Conservation (phyloP, 148 eudicot species). For the Nyssa sinensis region DNA sequence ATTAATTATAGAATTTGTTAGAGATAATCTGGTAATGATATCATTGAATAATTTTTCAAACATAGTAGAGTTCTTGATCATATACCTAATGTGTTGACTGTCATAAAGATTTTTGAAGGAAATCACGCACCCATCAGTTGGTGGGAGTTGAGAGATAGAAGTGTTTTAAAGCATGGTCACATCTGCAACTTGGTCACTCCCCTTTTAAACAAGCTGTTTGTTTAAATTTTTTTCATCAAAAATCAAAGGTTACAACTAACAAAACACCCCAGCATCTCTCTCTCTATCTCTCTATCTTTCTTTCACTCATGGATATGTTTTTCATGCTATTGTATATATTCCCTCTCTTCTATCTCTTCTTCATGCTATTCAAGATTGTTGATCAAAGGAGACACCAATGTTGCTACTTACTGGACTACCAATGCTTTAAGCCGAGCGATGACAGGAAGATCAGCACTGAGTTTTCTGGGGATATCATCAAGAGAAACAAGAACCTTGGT, state of each 20-base stretch:
- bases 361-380: conserved; percentile 22
- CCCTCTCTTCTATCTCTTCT: conserved; percentile 37
- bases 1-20: too few species aligned
- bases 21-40: too few species aligned
- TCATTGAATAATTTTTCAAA: too few species aligned
- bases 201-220: not conserved
- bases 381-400: conserved; percentile 30
- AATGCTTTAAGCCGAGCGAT: conserved; percentile 58
- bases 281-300: not conserved
- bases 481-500: conserved; percentile 57
- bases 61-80: not conserved
- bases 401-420: conserved; percentile 68
- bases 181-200: not conserved
- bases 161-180: not conserved
- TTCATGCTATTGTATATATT: conserved; percentile 24
- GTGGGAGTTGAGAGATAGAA: conserved; percentile 10
- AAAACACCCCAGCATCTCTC: not conserved
- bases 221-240: not conserved
- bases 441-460: conserved; percentile 54
- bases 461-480: conserved; percentile 53
- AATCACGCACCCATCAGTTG: not conserved
- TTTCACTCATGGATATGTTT: conserved; percentile 29
- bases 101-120: not conserved
- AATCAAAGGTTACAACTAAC: not conserved
- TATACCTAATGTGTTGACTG: not conserved